Evolutionary conservation across 441 rosid species (phyloP).

Genomic region (Pelargonium cotyledonis): DNA sequence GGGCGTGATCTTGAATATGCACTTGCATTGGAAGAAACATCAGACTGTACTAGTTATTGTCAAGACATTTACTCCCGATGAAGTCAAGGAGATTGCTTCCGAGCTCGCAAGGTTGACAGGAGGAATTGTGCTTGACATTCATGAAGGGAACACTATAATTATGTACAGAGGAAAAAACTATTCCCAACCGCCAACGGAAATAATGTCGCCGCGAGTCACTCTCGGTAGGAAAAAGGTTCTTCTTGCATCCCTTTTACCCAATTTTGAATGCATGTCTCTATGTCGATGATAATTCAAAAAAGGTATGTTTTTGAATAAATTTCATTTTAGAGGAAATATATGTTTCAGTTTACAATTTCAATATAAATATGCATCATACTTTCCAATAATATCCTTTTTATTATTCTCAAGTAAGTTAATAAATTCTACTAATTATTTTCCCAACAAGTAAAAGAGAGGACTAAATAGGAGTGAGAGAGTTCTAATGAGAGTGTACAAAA

Average conservation of each 20-base stretch:
- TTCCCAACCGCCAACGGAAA: constrained; percentile 90
- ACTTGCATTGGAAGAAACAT: constrained; percentile 98
- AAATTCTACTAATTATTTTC: too few relatives aligned
- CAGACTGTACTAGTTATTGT: constrained; percentile 79
- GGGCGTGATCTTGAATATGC: constrained; percentile 96
- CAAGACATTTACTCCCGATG: constrained; percentile 77
- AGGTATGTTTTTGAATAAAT: too few relatives aligned
- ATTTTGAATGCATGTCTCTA: not conserved
- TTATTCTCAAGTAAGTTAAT: too few relatives aligned
- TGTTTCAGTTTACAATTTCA: not conserved
- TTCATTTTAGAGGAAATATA: too few relatives aligned
- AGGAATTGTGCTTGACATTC: constrained; percentile 81
- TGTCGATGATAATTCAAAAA: too few relatives aligned
- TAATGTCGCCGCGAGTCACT: constrained; percentile 85
- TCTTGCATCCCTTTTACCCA: constrained; percentile 2
- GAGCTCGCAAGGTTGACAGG: constrained; percentile 79
- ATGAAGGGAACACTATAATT: constrained; percentile 72
- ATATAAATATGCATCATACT: too few relatives aligned
- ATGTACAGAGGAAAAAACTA: constrained; percentile 97
- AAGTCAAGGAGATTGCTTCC: constrained; percentile 79
- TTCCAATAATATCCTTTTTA: too few relatives aligned
- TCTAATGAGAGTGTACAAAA: too few relatives aligned
- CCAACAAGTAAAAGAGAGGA: too few relatives aligned
- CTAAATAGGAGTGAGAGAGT: too few relatives aligned
- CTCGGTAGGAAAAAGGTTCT: constrained; percentile 77